Evolutionary conservation across 176 grass and related monocot species (phyloP).

Genomic region (Oryza glumipatula): DNA sequence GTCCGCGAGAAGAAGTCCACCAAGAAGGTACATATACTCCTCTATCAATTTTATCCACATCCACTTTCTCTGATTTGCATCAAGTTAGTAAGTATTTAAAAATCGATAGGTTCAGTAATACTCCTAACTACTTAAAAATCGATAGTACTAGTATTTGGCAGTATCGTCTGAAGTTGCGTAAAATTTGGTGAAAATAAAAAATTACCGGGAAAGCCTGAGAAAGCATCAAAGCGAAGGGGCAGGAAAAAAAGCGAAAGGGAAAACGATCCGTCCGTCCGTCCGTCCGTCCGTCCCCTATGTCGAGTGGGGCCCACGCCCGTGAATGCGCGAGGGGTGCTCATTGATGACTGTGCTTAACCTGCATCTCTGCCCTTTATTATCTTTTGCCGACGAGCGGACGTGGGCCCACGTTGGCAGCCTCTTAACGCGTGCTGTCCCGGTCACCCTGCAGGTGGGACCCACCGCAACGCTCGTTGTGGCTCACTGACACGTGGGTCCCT

Average conservation of each 20-base stretch:
- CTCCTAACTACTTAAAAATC: background rate
- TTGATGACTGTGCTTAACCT: conserved; percentile 41
- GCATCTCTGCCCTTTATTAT: background rate
- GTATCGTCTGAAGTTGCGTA: background rate
- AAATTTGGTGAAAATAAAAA: background rate
- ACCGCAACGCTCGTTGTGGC: rapidly evolving
- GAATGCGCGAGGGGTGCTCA: background rate
- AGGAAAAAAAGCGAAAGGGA: background rate
- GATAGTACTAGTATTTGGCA: background rate
- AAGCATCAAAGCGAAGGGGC: background rate
- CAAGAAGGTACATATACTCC: conserved; percentile 62
- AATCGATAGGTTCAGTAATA: background rate
- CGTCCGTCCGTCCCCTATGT: background rate
- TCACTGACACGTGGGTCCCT: background rate
- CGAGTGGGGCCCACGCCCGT: conserved; percentile 41
- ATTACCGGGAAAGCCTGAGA: background rate
- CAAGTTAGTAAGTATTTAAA: background rate
- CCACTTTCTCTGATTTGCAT: background rate
- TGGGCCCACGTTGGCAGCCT: background rate
- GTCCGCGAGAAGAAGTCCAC: conserved; percentile 88
- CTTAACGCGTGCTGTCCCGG: background rate
- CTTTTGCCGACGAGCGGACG: conserved; percentile 12
- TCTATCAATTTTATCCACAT: background rate
- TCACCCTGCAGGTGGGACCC: background rate
- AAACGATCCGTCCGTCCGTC: background rate